phyloP scores from a whole-genome alignment of 192 early-diverging fungal genomes.

The Coemansia sp. region DNA sequence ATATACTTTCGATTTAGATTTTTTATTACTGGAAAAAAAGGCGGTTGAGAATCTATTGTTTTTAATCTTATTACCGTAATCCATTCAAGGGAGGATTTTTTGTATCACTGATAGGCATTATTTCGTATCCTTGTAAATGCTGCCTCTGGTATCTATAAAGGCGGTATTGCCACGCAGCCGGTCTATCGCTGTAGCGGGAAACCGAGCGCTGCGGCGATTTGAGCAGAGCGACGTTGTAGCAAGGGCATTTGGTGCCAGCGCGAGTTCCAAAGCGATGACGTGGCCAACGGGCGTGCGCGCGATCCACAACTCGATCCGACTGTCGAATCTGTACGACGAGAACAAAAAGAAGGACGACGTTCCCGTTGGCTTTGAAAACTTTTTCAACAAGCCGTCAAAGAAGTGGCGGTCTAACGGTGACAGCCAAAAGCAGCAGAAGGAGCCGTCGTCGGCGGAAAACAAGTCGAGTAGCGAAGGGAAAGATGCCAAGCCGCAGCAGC shows the following conservation, averaged over 20 bases:
- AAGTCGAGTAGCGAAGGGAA: not conserved
- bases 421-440: conserved; percentile 15
- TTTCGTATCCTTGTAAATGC: not conserved
- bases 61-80: not conserved
- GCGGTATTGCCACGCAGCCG: conserved; percentile 9
- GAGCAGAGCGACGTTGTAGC: not conserved
- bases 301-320: conserved; percentile 36
- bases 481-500: conserved; percentile 26
- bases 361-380: conserved; percentile 71
- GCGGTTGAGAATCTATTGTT: not conserved
- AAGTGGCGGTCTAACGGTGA: conserved; percentile 13
- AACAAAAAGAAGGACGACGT: conserved; percentile 38
- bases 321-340: conserved; percentile 12
- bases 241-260: not conserved
- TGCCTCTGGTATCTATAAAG: conserved; percentile 7
- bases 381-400: conserved; percentile 57
- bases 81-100: not conserved
- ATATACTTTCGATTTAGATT: not conserved
- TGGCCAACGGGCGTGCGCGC: conserved; percentile 14
- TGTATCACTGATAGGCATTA: not conserved
- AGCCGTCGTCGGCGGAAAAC: not conserved
- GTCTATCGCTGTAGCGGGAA: conserved; percentile 1
- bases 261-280: not conserved
- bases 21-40: not conserved
- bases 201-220: conserved; percentile 14